A percentile compares a stretch with the other conserved stretches of the same genome.
Evolutionary conservation across 495 filamentous ascomycete species (phyloP).

Genomic region (Lasiosphaeria miniovina): DNA sequence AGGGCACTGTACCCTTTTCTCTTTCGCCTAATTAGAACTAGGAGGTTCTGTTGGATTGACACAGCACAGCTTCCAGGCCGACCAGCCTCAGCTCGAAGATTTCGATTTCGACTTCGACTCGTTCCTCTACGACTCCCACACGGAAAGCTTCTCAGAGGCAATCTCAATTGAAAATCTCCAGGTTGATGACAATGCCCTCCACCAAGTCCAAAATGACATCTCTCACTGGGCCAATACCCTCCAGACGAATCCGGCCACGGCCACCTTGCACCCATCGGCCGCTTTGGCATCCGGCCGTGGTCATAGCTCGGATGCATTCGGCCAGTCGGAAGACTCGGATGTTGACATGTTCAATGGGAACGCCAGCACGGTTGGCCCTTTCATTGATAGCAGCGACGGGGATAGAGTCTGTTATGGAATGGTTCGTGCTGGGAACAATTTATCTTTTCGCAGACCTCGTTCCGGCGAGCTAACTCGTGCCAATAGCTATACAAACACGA

Average conservation of each 20-base stretch:
- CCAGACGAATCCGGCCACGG: neutral
- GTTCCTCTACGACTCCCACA: neutral
- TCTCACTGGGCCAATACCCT: neutral
- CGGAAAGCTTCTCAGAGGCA: no score
- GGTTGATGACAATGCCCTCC: neutral
- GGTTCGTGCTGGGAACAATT: slow-evolving; percentile 6
- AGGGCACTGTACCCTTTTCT: neutral
- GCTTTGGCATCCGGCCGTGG: neutral
- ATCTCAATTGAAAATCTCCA: neutral
- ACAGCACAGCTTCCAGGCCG: no score
- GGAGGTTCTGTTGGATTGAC: no score
- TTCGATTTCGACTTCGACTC: neutral
- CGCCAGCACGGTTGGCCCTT: neutral
- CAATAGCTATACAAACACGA: slow-evolving; percentile 15
- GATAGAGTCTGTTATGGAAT: slow-evolving; percentile 30
- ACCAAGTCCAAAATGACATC: neutral
- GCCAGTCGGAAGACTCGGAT: slow-evolving; percentile 3
- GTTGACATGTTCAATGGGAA: neutral
- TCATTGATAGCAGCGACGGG: slow-evolving; percentile 1
- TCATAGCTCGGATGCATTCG: neutral
- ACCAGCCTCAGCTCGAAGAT: no score
- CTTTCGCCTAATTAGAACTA: neutral
- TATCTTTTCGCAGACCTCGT: neutral
- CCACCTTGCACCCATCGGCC: neutral
- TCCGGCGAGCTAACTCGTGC: neutral